Conservation (phyloP, 169 alveolate genomes). For the Theileria parva region DNA sequence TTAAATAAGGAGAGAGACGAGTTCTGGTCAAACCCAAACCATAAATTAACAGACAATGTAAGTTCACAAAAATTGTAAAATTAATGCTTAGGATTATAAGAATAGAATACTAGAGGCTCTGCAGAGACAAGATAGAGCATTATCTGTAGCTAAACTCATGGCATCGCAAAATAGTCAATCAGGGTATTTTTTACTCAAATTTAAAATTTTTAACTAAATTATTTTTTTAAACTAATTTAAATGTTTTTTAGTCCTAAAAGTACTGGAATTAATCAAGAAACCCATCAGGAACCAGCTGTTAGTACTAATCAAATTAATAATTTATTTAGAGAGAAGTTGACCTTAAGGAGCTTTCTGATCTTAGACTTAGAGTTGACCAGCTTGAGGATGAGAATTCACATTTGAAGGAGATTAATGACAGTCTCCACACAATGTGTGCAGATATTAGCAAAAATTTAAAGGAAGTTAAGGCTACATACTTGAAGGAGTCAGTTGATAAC, state of each 20-base stretch:
- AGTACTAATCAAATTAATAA: neutral
- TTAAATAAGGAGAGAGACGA: conserved; percentile 51
- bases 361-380: conserved; percentile 21
- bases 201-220: too few relatives aligned
- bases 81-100: conserved; percentile 2
- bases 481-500: conserved; percentile 49
- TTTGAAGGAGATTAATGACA: conserved; percentile 58
- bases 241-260: neutral
- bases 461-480: conserved; percentile 30
- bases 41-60: conserved; percentile 7
- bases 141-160: conserved; percentile 56
- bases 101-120: conserved; percentile 53
- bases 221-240: too few relatives aligned
- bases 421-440: conserved; percentile 62
- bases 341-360: conserved; percentile 18
- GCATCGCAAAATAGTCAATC: conserved; percentile 22
- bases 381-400: conserved; percentile 58
- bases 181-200: neutral
- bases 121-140: conserved; percentile 56
- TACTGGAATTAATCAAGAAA: neutral
- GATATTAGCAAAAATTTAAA: conserved; percentile 40
- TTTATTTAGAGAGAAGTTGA: neutral
- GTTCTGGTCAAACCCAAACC: conserved; percentile 18
- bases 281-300: neutral
- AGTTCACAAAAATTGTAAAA: neutral